Conservation (phyloP, 371 early-diverging fungal genomes). For the Sporodiniella umbellata region DNA sequence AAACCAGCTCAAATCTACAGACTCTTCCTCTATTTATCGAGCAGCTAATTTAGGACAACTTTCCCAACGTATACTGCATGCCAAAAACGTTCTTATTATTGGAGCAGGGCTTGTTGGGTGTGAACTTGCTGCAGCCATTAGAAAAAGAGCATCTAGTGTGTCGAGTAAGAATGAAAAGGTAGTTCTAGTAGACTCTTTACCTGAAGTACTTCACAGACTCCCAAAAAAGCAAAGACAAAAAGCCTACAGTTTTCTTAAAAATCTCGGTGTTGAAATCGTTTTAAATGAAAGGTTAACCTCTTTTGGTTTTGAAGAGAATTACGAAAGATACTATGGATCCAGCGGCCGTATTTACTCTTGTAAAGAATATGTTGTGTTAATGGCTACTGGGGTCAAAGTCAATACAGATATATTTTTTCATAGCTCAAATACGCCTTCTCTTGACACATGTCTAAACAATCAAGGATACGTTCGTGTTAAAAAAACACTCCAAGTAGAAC, state of each 20-base stretch:
- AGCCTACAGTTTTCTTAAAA: constrained; percentile 43
- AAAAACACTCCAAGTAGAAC: constrained; percentile 60
- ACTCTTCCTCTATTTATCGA: constrained; percentile 38
- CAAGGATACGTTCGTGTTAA: constrained; percentile 49
- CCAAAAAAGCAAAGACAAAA: constrained; percentile 37
- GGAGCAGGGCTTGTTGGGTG: constrained; percentile 70
- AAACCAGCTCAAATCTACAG: constrained; percentile 45
- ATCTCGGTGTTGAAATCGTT: constrained; percentile 62
- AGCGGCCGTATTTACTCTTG: constrained; percentile 27
- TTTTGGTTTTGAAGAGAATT: constrained; percentile 12
- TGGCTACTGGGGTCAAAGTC: constrained; percentile 41
- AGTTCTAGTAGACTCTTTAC: constrained; percentile 50
- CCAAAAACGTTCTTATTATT: constrained; percentile 44
- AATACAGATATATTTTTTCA: constrained; percentile 26
- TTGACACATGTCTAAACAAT: constrained; percentile 31
- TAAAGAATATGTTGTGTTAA: constrained; percentile 31
- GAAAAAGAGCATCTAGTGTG: constrained; percentile 16
- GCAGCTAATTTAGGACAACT: constrained; percentile 21
- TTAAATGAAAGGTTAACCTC: constrained; percentile 53
- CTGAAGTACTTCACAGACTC: constrained; percentile 33
- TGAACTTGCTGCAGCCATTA: constrained; percentile 62
- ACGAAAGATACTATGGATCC: constrained; percentile 21
- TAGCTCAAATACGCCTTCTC: constrained; percentile 12
- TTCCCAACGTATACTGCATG: constrained; percentile 51
- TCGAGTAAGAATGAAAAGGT: constrained; percentile 49